Percentiles rank a stretch among this genome's conserved stretches.
phyloP scores from a whole-genome alignment of 208 protist species.

The Trypanosoma caninum region DNA sequence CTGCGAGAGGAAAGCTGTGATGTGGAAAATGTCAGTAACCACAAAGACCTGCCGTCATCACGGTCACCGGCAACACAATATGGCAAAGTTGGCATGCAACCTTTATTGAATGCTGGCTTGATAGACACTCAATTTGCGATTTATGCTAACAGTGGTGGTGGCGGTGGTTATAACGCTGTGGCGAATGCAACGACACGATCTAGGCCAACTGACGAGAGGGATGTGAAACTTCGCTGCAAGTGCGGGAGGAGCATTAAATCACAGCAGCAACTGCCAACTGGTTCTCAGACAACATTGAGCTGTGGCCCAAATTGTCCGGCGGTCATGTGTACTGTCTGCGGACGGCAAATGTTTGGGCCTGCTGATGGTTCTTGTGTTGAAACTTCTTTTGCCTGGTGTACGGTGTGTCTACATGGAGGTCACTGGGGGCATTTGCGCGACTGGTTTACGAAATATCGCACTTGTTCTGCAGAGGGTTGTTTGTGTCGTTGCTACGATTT shows the following conservation, averaged over 20 bases:
- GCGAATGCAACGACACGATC: constrained; percentile 1
- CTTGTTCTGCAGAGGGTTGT: constrained; percentile 85
- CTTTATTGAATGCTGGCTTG: neutral
- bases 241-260: constrained; percentile 67
- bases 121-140: constrained; percentile 12
- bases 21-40: neutral
- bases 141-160: constrained; percentile 2
- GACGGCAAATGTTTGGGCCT: constrained; percentile 56
- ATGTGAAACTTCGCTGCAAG: constrained; percentile 67
- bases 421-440: constrained; percentile 75
- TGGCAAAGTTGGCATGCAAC: constrained; percentile 5
- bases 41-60: neutral
- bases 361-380: constrained; percentile 43
- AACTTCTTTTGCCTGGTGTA: constrained; percentile 81
- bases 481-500: constrained; percentile 66
- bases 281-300: neutral
- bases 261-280: constrained; percentile 5
- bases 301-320: constrained; percentile 51
- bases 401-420: constrained; percentile 83
- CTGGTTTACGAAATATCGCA: constrained; percentile 83
- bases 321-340: constrained; percentile 79
- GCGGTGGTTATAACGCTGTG: too few relatives aligned
- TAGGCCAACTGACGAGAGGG: neutral
- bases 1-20: constrained; percentile 21
- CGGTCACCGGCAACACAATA: constrained; percentile 5